A percentile compares a stretch with the other conserved stretches of the same genome.
These are phyloP conservation scores for Phoma sp. DNA, from an alignment of 2,329 filamentous ascomycete species.

Conservation along the genomic window DNA sequence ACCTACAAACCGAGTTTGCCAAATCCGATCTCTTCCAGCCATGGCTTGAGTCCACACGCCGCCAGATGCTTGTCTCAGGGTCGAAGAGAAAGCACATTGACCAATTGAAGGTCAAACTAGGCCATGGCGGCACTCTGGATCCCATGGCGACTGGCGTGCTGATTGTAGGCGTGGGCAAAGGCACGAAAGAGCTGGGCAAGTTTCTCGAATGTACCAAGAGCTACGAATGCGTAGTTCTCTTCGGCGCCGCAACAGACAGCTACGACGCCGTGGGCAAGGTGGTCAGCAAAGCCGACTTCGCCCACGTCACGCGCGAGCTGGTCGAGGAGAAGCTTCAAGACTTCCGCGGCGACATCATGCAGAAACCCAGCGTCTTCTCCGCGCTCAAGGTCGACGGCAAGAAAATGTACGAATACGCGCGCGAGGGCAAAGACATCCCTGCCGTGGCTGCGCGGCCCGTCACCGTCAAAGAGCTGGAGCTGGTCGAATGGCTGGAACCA, in stretches of 20 bases:
- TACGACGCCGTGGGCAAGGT: conserved; percentile 90
- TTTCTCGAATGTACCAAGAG: conserved; percentile 91
- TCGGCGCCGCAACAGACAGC: conserved; percentile 89
- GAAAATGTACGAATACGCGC: conserved; percentile 92
- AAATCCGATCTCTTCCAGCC: conserved; percentile 79
- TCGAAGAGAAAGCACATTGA: conserved; percentile 62
- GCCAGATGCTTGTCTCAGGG: conserved; percentile 60
- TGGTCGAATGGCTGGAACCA: conserved; percentile 83
- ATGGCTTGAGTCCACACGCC: conserved; percentile 70
- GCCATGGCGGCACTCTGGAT: conserved; percentile 94
- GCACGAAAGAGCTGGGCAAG: conserved; percentile 78
- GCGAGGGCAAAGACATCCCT: conserved; percentile 85
- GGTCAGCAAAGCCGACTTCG: conserved; percentile 74
- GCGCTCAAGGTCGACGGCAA: conserved; percentile 93
- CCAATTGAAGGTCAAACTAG: conserved; percentile 78
- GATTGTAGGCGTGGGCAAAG: conserved; percentile 83
- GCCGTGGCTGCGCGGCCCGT: conserved; percentile 84
- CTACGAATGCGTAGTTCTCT: conserved; percentile 88
- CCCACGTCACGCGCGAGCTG: conserved; percentile 77
- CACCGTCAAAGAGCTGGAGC: conserved; percentile 75
- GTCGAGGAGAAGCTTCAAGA: conserved; percentile 77
- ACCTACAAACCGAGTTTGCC: conserved; percentile 84
- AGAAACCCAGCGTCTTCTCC: conserved; percentile 91
- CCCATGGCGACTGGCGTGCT: conserved; percentile 92
- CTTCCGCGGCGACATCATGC: conserved; percentile 84